A percentile compares a stretch with the other conserved stretches of the same genome.
These are phyloP conservation scores for Pholiota conissans DNA, from an alignment of 768 basidiomycete genomes.

Conservation along the genomic window DNA sequence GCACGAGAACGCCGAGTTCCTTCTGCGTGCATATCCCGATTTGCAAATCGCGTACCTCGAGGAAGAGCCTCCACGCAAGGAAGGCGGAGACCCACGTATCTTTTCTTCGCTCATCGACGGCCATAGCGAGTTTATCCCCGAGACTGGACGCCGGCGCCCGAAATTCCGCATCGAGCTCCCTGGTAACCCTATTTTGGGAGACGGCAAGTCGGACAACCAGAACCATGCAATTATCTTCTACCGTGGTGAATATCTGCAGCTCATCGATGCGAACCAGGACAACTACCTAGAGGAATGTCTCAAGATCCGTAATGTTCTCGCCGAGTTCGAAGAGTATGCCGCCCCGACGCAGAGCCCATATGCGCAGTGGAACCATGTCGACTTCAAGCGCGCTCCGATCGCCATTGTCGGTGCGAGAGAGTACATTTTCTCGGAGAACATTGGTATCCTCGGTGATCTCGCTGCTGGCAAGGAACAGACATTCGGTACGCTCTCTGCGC, in stretches of 20 bases:
- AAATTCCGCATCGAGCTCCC: slow-evolving; percentile 99
- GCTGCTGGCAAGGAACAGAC: slow-evolving; percentile 99
- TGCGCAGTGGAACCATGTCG: slow-evolving; percentile 84
- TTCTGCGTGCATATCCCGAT: slow-evolving; percentile 96
- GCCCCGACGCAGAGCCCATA: slow-evolving; percentile 90
- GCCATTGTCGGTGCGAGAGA: slow-evolving; percentile 99
- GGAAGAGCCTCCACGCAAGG: slow-evolving; percentile 91
- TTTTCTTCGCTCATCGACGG: slow-evolving; percentile 98
- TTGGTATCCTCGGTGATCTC: slow-evolving; percentile 97
- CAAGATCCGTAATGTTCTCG: slow-evolving; percentile 98
- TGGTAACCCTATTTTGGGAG: slow-evolving; percentile 98
- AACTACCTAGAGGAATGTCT: slow-evolving; percentile 99
- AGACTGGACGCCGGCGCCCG: slow-evolving; percentile 85
- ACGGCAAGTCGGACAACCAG: slow-evolving; percentile 99
- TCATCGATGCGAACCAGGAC: slow-evolving; percentile 99
- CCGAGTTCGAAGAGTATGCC: slow-evolving; percentile 93
- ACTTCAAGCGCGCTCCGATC: slow-evolving; percentile 86
- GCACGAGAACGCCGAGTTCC: slow-evolving; percentile 97
- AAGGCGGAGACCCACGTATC: slow-evolving; percentile 92
- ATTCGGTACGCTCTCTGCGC: slow-evolving; percentile 96
- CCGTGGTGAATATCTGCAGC: slow-evolving; percentile 97
- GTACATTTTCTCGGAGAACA: slow-evolving; percentile 99
- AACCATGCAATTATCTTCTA: slow-evolving; percentile 99
- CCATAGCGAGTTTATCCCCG: slow-evolving; percentile 91
- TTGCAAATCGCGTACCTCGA: slow-evolving; percentile 98